Percentiles rank a stretch among this genome's conserved stretches.
These are phyloP conservation scores for Miamiensis avidus DNA, from an alignment of 169 alveolate species.

Conservation along the genomic window DNA sequence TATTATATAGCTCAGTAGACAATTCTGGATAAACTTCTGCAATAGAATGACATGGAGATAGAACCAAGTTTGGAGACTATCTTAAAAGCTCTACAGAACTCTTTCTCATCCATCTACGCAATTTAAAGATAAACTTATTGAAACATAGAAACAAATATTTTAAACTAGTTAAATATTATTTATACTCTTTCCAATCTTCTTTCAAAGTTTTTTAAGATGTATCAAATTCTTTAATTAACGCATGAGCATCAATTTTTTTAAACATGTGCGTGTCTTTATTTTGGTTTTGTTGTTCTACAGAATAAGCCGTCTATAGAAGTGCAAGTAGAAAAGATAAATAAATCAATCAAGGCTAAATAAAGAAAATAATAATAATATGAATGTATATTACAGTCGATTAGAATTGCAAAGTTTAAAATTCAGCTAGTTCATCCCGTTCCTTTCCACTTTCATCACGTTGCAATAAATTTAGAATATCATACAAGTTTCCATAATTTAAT, in stretches of 20 bases:
- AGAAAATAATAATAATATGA: no score
- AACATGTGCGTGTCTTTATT: constrained; percentile 32
- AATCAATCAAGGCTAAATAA: no score
- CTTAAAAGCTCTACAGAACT: constrained; percentile 74
- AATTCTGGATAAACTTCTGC: constrained; percentile 87
- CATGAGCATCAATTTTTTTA: constrained; percentile 45
- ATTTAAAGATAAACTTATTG: no score
- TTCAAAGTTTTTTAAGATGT: constrained; percentile 68
- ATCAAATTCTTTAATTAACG: constrained; percentile 71
- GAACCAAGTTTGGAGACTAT: constrained; percentile 79
- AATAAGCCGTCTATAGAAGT: not conserved
- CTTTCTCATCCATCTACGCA: constrained; percentile 62
- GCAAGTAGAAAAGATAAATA: not conserved
- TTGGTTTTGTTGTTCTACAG: not conserved
- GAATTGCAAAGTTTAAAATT: not conserved
- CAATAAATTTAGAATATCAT: constrained; percentile 11
- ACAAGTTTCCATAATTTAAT: constrained; percentile 40
- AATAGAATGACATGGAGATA: constrained; percentile 73
- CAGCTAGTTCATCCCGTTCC: not conserved
- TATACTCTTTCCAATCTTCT: constrained; percentile 88
- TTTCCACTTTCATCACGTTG: not conserved
- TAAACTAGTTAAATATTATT: no score
- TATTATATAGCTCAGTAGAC: constrained; percentile 84
- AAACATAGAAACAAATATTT: no score
- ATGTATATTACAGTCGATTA: not conserved